These are phyloP conservation scores for Exophiala alcalophila DNA, from an alignment of 2,329 filamentous ascomycete genomes.

Conservation along the genomic window DNA sequence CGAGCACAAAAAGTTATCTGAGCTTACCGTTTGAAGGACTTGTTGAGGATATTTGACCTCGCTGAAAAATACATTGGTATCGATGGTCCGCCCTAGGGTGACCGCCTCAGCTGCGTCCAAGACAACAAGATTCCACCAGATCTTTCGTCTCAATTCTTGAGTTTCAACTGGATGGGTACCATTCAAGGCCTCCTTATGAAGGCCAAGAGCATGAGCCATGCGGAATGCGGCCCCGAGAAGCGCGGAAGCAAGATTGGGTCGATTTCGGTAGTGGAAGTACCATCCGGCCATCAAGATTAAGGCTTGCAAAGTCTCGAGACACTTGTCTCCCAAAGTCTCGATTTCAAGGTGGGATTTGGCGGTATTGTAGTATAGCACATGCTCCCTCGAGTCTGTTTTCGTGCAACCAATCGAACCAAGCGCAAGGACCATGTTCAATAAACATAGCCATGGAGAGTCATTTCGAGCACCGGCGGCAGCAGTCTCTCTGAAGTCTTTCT, in stretches of 20 bases:
- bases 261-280: slow-evolving; percentile 29
- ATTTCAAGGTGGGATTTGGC: slow-evolving; percentile 26
- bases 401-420: slow-evolving; percentile 27
- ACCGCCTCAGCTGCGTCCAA: slow-evolving; percentile 17
- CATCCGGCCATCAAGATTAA: slow-evolving; percentile 29
- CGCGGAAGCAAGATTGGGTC: slow-evolving; percentile 29
- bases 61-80: slow-evolving; percentile 12
- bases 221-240: slow-evolving; percentile 29
- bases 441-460: slow-evolving; percentile 29
- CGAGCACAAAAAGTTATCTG: neutral
- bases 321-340: slow-evolving; percentile 26
- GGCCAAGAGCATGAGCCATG: slow-evolving; percentile 27
- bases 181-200: slow-evolving; percentile 20
- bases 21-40: slow-evolving; percentile 3
- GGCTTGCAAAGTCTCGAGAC: slow-evolving; percentile 27
- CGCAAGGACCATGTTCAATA: slow-evolving; percentile 31
- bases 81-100: slow-evolving; percentile 11
- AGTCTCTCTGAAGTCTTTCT: slow-evolving; percentile 23
- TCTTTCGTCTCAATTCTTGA: slow-evolving; percentile 29
- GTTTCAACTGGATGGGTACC: slow-evolving; percentile 21
- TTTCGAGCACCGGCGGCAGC: slow-evolving; percentile 13
- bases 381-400: slow-evolving; percentile 19
- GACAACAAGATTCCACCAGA: slow-evolving; percentile 20
- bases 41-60: slow-evolving; percentile 12
- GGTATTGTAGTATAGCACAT: slow-evolving; percentile 25